A percentile compares a stretch with the other conserved stretches of the same genome.
phyloP scores from a whole-genome alignment of 2,329 filamentous ascomycete genomes.

The Coniochaeta sp. region DNA sequence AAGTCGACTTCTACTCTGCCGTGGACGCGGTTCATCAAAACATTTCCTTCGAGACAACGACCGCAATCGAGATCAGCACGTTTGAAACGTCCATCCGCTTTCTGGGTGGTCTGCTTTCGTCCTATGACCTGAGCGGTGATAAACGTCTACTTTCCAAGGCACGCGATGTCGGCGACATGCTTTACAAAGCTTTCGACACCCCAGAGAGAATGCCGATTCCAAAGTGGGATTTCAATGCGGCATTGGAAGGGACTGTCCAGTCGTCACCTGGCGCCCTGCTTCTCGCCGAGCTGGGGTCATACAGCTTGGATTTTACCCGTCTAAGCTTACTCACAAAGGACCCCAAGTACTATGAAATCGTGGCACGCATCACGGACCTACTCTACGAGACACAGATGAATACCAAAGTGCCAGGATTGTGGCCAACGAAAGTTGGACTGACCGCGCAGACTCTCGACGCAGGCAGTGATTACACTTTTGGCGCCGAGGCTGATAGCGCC shows the following conservation, averaged over 20 bases:
- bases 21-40: constrained; percentile 28
- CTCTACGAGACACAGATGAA: constrained; percentile 57
- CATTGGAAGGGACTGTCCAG: constrained; percentile 19
- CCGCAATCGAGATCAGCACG: constrained; percentile 25
- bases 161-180: constrained; percentile 35
- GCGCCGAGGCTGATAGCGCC: constrained; percentile 25
- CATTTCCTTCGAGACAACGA: constrained; percentile 41
- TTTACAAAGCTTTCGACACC: constrained; percentile 39
- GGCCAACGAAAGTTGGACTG: constrained; percentile 58
- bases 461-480: constrained; percentile 22
- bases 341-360: constrained; percentile 66
- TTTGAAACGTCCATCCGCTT: constrained; percentile 24
- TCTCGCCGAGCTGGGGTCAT: constrained; percentile 13
- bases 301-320: constrained; percentile 56
- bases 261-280: constrained; percentile 47
- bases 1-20: constrained; percentile 42
- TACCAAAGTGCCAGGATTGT: constrained; percentile 64
- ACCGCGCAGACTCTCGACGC: constrained; percentile 34
- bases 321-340: constrained; percentile 62
- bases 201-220: constrained; percentile 40
- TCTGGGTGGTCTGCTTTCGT: constrained; percentile 20
- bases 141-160: constrained; percentile 31
- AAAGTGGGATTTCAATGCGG: constrained; percentile 42
- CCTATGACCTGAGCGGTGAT: constrained; percentile 18
- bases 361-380: constrained; percentile 63